Evolutionary conservation across 306 rosid species (phyloP).

Genomic region (Prunus padus): DNA sequence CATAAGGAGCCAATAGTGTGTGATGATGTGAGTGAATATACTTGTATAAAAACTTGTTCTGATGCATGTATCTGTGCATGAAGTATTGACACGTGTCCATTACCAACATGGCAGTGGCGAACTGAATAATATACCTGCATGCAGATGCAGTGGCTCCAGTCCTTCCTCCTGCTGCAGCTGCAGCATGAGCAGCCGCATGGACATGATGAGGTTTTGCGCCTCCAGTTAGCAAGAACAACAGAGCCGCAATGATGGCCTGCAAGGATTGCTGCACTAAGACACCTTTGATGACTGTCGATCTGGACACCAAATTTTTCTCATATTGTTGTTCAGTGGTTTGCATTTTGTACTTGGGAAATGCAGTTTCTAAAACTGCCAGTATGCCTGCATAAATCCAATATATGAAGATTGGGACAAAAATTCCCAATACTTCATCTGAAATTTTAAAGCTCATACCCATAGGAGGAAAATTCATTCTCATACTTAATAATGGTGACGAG

Average conservation of each 20-base stretch:
- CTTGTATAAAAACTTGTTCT: constrained; percentile 80
- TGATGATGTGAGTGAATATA: constrained; percentile 75
- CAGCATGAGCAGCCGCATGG: not conserved
- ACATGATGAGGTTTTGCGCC: not conserved
- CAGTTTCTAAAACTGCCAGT: not conserved
- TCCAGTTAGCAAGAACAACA: not conserved
- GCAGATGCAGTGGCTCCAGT: no score
- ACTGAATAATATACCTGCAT: constrained; percentile 20
- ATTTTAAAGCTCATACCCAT: no score
- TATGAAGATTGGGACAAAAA: not conserved
- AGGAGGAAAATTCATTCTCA: no score
- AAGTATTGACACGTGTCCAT: constrained; percentile 91
- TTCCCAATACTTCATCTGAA: not conserved
- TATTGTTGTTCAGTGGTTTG: not conserved
- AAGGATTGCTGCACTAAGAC: not conserved
- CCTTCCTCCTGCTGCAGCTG: no score
- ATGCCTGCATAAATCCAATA: not conserved
- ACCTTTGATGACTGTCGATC: not conserved
- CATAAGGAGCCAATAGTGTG: constrained; percentile 41
- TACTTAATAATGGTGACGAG: no score
- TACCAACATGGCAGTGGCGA: constrained; percentile 68
- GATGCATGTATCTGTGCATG: constrained; percentile 89
- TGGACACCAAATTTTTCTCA: not conserved
- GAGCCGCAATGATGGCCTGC: not conserved
- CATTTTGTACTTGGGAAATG: not conserved